Conservation (phyloP, 2,329 filamentous ascomycete species). For the Immersiporthe knoxdaviesiana region DNA sequence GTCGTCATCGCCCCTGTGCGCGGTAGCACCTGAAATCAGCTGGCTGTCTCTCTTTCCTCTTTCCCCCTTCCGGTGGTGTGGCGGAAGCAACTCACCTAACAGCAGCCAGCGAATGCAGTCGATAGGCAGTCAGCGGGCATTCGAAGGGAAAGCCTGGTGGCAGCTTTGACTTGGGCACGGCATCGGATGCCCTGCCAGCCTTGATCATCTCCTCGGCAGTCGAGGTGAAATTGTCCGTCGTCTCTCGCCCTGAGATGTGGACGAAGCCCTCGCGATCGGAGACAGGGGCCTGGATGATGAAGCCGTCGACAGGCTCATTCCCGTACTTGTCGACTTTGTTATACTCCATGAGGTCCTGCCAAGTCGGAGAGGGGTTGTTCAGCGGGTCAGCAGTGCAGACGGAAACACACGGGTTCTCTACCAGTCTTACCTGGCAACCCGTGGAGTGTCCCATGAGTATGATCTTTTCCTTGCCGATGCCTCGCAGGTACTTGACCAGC, state of each 20-base stretch:
- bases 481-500: constrained; percentile 57
- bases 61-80: background rate
- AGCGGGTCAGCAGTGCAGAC: background rate
- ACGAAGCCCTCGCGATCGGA: constrained; percentile 72
- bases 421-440: constrained; percentile 54
- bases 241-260: constrained; percentile 46
- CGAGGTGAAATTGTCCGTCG: constrained; percentile 49
- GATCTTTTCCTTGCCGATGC: constrained; percentile 53
- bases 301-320: constrained; percentile 67
- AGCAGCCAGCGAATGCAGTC: constrained; percentile 54
- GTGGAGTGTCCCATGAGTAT: constrained; percentile 63
- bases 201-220: constrained; percentile 59
- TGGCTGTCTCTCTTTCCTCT: background rate
- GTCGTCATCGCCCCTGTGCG: constrained; percentile 72
- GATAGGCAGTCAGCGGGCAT: constrained; percentile 54
- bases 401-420: background rate
- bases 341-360: constrained; percentile 60
- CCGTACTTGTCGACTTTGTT: constrained; percentile 46
- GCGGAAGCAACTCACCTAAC: constrained; percentile 52
- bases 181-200: constrained; percentile 56
- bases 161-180: constrained; percentile 54
- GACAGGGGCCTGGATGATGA: constrained; percentile 79
- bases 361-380: background rate
- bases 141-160: constrained; percentile 46
- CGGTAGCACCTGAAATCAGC: background rate